phyloP scores from a whole-genome alignment of 768 basidiomycete genomes.

The Amylocystis lapponica region DNA sequence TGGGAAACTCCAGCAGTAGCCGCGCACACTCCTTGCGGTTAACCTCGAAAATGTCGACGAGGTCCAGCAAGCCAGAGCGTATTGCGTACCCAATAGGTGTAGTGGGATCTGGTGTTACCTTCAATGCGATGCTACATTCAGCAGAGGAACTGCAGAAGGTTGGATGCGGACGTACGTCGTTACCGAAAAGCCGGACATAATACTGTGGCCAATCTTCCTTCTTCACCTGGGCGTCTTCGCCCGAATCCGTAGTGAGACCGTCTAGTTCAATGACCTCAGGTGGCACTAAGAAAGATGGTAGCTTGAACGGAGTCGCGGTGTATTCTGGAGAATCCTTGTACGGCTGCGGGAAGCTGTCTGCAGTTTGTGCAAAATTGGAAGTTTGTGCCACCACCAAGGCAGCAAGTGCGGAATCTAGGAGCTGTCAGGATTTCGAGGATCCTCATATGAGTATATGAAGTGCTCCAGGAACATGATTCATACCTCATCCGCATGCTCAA shows the following conservation, averaged over 20 bases:
- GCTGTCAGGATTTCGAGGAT: slow-evolving; percentile 35
- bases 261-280: slow-evolving; percentile 85
- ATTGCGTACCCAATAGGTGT: slow-evolving; percentile 77
- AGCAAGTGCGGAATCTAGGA: slow-evolving; percentile 66
- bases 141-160: not conserved
- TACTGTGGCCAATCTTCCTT: slow-evolving; percentile 82
- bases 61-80: slow-evolving; percentile 67
- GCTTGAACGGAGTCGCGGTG: slow-evolving; percentile 47
- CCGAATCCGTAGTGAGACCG: slow-evolving; percentile 57
- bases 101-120: slow-evolving; percentile 75
- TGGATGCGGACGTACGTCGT: slow-evolving; percentile 31
- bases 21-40: slow-evolving; percentile 95
- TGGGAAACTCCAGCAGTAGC: slow-evolving; percentile 78
- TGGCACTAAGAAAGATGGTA: slow-evolving; percentile 79
- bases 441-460: not conserved
- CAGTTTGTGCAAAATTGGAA: slow-evolving; percentile 51
- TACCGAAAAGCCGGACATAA: slow-evolving; percentile 62
- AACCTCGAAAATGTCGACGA: slow-evolving; percentile 86
- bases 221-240: slow-evolving; percentile 66
- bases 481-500: slow-evolving; percentile 62
- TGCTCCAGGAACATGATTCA: not conserved
- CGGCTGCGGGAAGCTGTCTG: slow-evolving; percentile 57
- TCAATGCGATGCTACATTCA: not conserved
- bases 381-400: slow-evolving; percentile 58
- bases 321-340: slow-evolving; percentile 46